Conservation (phyloP, 2,329 filamentous ascomycete genomes). For the Hypoxylon rubiginosum region DNA sequence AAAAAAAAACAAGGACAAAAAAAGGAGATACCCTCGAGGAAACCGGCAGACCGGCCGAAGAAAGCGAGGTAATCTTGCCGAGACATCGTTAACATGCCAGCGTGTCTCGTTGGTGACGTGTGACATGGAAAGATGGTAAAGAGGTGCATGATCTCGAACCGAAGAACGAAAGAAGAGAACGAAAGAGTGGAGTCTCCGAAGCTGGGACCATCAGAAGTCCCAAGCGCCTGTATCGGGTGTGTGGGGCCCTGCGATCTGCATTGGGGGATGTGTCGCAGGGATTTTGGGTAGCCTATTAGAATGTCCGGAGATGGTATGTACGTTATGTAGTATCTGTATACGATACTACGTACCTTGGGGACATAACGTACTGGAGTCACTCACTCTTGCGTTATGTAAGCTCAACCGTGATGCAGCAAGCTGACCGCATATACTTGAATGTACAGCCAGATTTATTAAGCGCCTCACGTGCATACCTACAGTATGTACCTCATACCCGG, state of each 20-base stretch:
- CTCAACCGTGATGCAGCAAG: background rate
- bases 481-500: background rate
- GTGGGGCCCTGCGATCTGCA: slow-evolving; percentile 35
- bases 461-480: background rate
- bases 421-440: background rate
- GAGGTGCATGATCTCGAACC: slow-evolving; percentile 20
- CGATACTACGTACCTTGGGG: background rate
- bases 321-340: too few species aligned
- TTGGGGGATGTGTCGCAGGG: slow-evolving; percentile 44
- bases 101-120: slow-evolving; percentile 37
- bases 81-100: slow-evolving; percentile 12
- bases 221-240: slow-evolving; percentile 39
- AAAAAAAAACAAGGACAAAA: background rate
- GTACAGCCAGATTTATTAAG: background rate
- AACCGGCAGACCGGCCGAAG: slow-evolving; percentile 32
- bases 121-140: slow-evolving; percentile 31
- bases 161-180: slow-evolving; percentile 8
- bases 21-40: slow-evolving; percentile 15
- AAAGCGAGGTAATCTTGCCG: slow-evolving; percentile 29
- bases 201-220: slow-evolving; percentile 29
- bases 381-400: too few species aligned
- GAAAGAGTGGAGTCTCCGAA: background rate
- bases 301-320: slow-evolving; percentile 3
- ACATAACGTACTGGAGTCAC: background rate
- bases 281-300: slow-evolving; percentile 16